Evolutionary conservation across 805 yeast species (phyloP).

Genomic region (Lachancea kluyveri): DNA sequence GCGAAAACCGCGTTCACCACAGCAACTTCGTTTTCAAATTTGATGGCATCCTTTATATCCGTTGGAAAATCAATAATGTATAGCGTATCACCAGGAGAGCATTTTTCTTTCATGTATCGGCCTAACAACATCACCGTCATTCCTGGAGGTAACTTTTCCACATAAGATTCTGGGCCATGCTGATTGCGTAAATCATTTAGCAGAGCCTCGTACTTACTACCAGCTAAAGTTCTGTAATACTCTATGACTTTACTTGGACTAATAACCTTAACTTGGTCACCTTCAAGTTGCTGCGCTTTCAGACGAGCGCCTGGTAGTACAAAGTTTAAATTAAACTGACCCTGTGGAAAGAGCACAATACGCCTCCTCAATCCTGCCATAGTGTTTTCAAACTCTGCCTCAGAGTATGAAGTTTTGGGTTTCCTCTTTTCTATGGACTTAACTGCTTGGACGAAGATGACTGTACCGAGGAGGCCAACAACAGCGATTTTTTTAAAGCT

Average conservation of each 20-base stretch:
- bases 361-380: constrained; percentile 48
- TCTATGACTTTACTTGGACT: constrained; percentile 47
- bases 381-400: constrained; percentile 37
- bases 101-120: constrained; percentile 22
- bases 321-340: constrained; percentile 37
- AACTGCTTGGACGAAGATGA: constrained; percentile 35
- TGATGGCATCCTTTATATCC: constrained; percentile 58
- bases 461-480: constrained; percentile 41
- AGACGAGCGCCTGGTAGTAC: constrained; percentile 26
- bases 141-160: constrained; percentile 31
- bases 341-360: constrained; percentile 36
- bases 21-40: constrained; percentile 66
- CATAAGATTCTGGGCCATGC: constrained; percentile 23
- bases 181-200: constrained; percentile 37
- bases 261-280: constrained; percentile 33
- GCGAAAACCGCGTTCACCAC: constrained; percentile 36
- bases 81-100: constrained; percentile 37
- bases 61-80: constrained; percentile 55
- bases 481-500: constrained; percentile 36
- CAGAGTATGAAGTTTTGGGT: constrained; percentile 30
- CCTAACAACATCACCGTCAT: constrained; percentile 30
- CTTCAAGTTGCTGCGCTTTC: constrained; percentile 12
- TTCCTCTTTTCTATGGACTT: constrained; percentile 32
- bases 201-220: constrained; percentile 45
- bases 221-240: constrained; percentile 37